Base-by-base conservation (phyloP, 495 filamentous ascomycete species). In the Penicillium waksmanii region DNA sequence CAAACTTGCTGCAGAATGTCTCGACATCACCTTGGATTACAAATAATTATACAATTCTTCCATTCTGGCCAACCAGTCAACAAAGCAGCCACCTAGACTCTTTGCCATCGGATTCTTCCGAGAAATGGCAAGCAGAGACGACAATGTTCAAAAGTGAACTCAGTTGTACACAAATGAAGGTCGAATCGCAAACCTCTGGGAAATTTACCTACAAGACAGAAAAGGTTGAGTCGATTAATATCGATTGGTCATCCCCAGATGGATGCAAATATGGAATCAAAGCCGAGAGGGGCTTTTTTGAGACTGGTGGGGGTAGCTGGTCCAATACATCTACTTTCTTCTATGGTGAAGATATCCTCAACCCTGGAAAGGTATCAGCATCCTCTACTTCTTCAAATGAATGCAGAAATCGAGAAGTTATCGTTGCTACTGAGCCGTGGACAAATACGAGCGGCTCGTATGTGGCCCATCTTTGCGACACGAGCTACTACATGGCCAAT, bases 1-100 rank as follows among this genome's bases (percentile, higher is more conserved):
- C 69, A 36, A 71, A 68, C 40, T 57, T 73, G 0, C 53, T 77
- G 0, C 64, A 70, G 52, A 73, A 76, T 51, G 70, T 72, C 3
- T 73, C 73, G 4, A 77, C 74, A 0, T 74, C 74, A 5, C 73
- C 71, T 0, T 78, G 75, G 75, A 62, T 77, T n/a, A 73, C 65
- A 0, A 65, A 77, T 51, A 51, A 70, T 11, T 77, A 73, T 51
- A 69, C 70, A 1, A 66, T 77, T 13, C 54, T 75, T 1, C 75
- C 74, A 0, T 70, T 78, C 35, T 78, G 75, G 75, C 75, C 75
- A 8, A 19, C 66, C 1, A 44, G 56, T 12, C 21, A 66, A 7
- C 25, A 59, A 18, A 21, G 12, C 1, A 59, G 17, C 1, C 68
- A 71, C 2, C 49, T 77, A n/a, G 64, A 52, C 0, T 61, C 69